Percentiles rank a stretch among this genome's conserved stretches.
phyloP scores from a whole-genome alignment of 176 grass and related monocot species.

The Saccharum officinarum region DNA sequence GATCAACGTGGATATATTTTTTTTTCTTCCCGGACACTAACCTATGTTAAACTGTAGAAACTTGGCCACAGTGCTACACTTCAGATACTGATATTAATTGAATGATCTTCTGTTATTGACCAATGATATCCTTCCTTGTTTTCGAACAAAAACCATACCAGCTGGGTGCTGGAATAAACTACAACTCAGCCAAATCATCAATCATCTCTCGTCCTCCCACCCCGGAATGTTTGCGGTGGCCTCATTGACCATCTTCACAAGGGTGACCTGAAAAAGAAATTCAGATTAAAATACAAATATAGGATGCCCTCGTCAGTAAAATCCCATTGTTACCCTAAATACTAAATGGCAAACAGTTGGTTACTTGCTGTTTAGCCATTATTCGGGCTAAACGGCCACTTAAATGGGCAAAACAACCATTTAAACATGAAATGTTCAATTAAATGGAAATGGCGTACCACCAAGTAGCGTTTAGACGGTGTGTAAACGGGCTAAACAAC shows the following conservation, averaged over 20 bases:
- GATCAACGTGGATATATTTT: neutral
- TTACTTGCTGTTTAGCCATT: too few species aligned
- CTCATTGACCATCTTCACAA: slow-evolving; percentile 97
- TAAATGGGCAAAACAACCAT: neutral
- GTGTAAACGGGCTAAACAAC: neutral
- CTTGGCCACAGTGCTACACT: slow-evolving; percentile 7
- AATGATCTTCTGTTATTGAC: slow-evolving; percentile 29
- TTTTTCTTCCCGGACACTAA: slow-evolving; percentile 22
- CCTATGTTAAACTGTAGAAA: slow-evolving; percentile 41
- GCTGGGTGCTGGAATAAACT: slow-evolving; percentile 22
- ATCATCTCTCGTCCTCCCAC: slow-evolving; percentile 78
- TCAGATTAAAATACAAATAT: neutral
- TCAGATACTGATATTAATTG: neutral
- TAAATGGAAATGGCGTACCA: neutral
- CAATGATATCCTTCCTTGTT: slow-evolving; percentile 18
- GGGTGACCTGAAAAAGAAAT: slow-evolving; percentile 61
- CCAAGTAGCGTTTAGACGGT: neutral
- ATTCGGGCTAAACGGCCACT: neutral
- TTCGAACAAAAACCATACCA: slow-evolving; percentile 19
- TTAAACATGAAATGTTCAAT: neutral
- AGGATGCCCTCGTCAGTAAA: neutral
- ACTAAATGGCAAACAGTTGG: too few species aligned
- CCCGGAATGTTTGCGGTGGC: slow-evolving; percentile 81
- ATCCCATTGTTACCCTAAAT: too few species aligned
- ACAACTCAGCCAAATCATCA: slow-evolving; percentile 18